phyloP scores from a whole-genome alignment of 768 basidiomycete species.

The Mycena leptocephala region DNA sequence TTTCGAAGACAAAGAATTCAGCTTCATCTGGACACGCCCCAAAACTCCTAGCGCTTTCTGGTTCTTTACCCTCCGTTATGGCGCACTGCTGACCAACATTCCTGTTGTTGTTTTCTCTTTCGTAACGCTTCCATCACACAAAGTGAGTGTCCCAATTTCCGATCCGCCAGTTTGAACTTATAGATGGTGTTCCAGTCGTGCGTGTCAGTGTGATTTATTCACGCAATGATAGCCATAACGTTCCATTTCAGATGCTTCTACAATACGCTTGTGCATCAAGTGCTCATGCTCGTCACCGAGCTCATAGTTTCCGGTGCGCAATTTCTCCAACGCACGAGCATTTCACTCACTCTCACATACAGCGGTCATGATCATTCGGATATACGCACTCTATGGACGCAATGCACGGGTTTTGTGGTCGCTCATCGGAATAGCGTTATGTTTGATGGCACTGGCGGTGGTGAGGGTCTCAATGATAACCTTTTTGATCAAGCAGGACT shows the following conservation, averaged over 20 bases:
- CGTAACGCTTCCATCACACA: not conserved
- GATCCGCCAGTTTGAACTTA: not conserved
- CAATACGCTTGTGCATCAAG: not conserved
- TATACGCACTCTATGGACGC: constrained; percentile 50
- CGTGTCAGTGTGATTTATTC: not conserved
- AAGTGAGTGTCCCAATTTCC: not conserved
- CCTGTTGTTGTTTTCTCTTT: not conserved
- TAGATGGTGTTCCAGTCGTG: not conserved
- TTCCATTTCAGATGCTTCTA: not conserved
- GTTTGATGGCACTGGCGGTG: constrained; percentile 32
- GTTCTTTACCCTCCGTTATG: not conserved
- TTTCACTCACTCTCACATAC: not conserved
- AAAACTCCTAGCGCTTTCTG: not conserved
- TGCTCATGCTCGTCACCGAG: not conserved
- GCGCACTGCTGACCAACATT: not conserved
- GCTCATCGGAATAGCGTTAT: constrained; percentile 32
- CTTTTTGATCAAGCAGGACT: not conserved
- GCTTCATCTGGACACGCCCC: not conserved
- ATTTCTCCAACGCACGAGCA: not conserved
- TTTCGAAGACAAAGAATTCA: not conserved
- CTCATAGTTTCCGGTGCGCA: not conserved
- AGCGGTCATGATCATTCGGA: constrained; percentile 50
- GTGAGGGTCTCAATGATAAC: constrained; percentile 32
- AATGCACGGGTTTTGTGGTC: constrained; percentile 40
- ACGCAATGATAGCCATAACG: not conserved